Percentiles rank a stretch among this genome's conserved stretches.
Evolutionary conservation across 2,329 filamentous ascomycete species (phyloP).

Genomic region (Drechslerella coelobrocha): DNA sequence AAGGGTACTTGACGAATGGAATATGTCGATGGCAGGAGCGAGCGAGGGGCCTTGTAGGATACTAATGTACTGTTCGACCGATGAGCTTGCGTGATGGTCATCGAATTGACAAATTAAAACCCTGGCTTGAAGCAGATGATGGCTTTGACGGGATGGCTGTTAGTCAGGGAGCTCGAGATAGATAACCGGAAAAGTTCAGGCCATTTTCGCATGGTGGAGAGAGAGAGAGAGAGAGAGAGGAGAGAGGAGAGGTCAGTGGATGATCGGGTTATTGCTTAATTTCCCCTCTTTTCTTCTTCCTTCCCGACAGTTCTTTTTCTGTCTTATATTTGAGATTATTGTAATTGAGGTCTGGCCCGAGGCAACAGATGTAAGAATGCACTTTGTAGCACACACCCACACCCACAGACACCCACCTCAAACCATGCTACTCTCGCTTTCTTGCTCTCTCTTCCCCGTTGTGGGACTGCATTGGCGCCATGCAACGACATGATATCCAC

Average conservation of each 20-base stretch:
- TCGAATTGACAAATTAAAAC: constrained; percentile 8
- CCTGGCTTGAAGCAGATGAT: background rate
- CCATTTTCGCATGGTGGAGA: background rate
- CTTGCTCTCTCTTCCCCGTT: background rate
- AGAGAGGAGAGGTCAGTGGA: no score
- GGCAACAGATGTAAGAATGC: no score
- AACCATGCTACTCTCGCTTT: no score
- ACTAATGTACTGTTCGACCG: constrained; percentile 6
- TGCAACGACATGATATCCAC: background rate
- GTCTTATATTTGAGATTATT: no score
- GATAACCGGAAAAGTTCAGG: constrained; percentile 2
- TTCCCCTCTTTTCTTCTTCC: no score
- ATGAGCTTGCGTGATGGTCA: constrained; percentile 10
- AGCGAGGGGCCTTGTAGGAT: constrained; percentile 14
- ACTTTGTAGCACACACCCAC: no score
- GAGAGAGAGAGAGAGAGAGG: no score
- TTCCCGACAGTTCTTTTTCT: no score
- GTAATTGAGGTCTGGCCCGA: no score
- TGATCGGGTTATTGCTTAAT: no score
- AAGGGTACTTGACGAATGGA: background rate
- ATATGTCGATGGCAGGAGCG: constrained; percentile 7
- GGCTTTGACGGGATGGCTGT: background rate
- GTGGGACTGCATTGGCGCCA: background rate
- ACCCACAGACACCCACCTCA: no score
- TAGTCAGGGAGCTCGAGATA: background rate